A percentile compares a stretch with the other conserved stretches of the same genome.
Conservation (phyloP, 345 rosid species). For the Cochlearia excelsa region DNA sequence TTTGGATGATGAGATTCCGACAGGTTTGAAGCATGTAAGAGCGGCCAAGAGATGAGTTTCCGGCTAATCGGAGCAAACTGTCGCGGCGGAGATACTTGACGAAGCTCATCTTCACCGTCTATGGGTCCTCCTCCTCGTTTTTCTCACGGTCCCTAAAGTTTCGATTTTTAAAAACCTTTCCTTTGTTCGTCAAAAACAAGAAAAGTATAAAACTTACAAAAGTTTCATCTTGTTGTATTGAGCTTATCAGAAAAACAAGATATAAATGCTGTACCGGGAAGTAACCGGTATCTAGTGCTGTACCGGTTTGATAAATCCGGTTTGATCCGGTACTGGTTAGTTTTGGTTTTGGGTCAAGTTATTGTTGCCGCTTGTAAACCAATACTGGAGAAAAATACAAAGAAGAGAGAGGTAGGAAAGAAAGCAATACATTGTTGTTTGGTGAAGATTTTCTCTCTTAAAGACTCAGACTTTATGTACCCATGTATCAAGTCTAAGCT, state of each 20-base stretch:
- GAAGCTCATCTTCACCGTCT: slow-evolving; percentile 28
- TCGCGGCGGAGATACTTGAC: slow-evolving; percentile 34
- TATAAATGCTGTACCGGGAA: neutral
- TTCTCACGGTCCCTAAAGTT: neutral
- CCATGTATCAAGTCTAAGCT: slow-evolving; percentile 83
- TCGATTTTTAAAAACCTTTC: neutral
- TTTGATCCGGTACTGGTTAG: slow-evolving; percentile 13
- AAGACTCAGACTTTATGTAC: slow-evolving; percentile 42
- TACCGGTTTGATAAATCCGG: neutral
- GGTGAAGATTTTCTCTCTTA: slow-evolving; percentile 1
- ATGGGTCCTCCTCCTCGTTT: too few species aligned
- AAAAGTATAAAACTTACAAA: too few species aligned
- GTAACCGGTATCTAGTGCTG: neutral
- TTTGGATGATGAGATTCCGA: slow-evolving; percentile 64
- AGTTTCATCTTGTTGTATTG: too few species aligned
- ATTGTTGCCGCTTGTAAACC: neutral
- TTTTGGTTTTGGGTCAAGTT: slow-evolving; percentile 1
- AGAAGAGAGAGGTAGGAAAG: slow-evolving; percentile 3
- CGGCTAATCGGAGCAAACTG: slow-evolving; percentile 16
- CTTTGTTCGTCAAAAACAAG: neutral
- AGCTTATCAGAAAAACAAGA: too few species aligned
- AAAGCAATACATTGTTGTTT: slow-evolving; percentile 12
- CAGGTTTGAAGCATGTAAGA: slow-evolving; percentile 38
- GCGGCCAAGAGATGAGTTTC: slow-evolving; percentile 21
- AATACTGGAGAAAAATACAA: too few species aligned